Conservation (phyloP, 106 monocot genomes). For the Ottelia alismoides region DNA sequence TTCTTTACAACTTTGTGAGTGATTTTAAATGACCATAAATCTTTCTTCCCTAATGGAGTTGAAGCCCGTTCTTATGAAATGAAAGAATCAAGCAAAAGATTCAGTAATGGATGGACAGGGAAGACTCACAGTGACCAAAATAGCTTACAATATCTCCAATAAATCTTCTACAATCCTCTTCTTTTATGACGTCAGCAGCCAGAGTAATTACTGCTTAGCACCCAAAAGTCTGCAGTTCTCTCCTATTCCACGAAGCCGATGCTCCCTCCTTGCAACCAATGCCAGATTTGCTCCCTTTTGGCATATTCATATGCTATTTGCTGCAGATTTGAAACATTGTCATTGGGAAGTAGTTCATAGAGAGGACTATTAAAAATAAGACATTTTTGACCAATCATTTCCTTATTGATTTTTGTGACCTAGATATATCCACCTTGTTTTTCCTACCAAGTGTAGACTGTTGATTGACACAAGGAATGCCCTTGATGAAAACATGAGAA, state of each 20-base stretch:
- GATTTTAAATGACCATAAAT: not conserved
- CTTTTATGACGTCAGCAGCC: conserved; percentile 84
- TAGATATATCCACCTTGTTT: too few relatives aligned
- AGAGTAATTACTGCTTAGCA: conserved; percentile 31
- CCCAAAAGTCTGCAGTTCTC: conserved; percentile 58
- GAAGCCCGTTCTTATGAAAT: too few relatives aligned
- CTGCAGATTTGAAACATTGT: conserved; percentile 20
- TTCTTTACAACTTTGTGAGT: too few relatives aligned
- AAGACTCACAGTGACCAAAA: conserved; percentile 54
- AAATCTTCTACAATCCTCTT: conserved; percentile 73
- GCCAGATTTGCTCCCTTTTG: conserved; percentile 54
- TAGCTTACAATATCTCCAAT: conserved; percentile 46
- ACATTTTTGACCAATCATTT: not conserved
- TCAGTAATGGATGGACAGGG: too few relatives aligned
- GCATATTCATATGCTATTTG: conserved; percentile 90
- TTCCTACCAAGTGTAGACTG: too few relatives aligned
- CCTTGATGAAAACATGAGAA: too few relatives aligned
- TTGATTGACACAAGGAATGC: too few relatives aligned
- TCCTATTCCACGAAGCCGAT: conserved; percentile 53
- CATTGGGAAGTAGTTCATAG: too few relatives aligned
- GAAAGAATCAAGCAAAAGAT: too few relatives aligned
- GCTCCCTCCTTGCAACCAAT: conserved; percentile 58
- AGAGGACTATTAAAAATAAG: not conserved
- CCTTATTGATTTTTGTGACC: too few relatives aligned
- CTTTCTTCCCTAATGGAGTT: not conserved